These are phyloP conservation scores for Boechera stricta DNA, from an alignment of 345 rosid genomes.

Conservation along the genomic window DNA sequence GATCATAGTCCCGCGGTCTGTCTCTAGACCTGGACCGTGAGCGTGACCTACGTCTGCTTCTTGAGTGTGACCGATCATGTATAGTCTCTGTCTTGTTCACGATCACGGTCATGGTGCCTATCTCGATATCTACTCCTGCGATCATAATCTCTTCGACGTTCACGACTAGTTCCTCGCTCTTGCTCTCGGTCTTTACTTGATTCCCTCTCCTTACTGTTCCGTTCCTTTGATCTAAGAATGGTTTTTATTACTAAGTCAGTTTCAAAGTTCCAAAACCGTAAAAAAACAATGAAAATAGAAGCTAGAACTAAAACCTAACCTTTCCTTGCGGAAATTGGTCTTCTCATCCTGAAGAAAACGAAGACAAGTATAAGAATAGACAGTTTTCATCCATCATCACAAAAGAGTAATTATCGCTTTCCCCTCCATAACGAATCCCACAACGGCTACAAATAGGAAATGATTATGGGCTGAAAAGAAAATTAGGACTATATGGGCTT, in stretches of 20 bases:
- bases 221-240: slow-evolving; percentile 67
- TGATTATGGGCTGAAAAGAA: too few relatives aligned
- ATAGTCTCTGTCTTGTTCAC: slow-evolving; percentile 58
- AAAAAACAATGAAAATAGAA: not conserved
- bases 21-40: slow-evolving; percentile 89
- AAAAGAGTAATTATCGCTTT: slow-evolving; percentile 52
- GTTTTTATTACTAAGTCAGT: not conserved
- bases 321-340: slow-evolving; percentile 66
- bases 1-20: slow-evolving; percentile 76
- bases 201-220: slow-evolving; percentile 63
- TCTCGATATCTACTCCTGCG: slow-evolving; percentile 81
- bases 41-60: slow-evolving; percentile 76
- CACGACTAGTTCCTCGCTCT: slow-evolving; percentile 66
- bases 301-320: slow-evolving; percentile 57
- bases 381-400: not conserved
- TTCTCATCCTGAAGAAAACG: slow-evolving; percentile 68
- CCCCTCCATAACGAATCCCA: slow-evolving; percentile 74
- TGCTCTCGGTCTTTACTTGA: slow-evolving; percentile 62
- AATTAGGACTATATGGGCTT: too few relatives aligned
- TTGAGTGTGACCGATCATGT: slow-evolving; percentile 72
- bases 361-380: slow-evolving; percentile 8
- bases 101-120: slow-evolving; percentile 73
- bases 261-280: not conserved
- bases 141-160: slow-evolving; percentile 72
- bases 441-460: too few relatives aligned